Evolutionary conservation across 2,329 filamentous ascomycete genomes (phyloP), one percentile per base, ranked within the genome.

Genomic region (Cercospora brassicicola): DNA sequence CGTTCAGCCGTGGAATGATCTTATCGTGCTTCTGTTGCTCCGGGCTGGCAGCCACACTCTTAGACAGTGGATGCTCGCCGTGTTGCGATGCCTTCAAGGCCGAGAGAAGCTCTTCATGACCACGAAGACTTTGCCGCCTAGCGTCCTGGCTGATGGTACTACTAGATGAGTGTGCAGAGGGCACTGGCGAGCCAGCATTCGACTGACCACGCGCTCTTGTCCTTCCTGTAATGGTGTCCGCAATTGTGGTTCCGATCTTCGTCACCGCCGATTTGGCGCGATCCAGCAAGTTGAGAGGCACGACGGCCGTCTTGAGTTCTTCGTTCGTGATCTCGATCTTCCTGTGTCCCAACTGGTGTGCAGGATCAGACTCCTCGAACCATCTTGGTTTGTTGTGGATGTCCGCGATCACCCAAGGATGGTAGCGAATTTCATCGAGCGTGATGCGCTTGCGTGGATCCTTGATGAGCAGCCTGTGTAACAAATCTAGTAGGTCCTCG

Each of bases 281-380:
- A 76, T 97, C 92, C 20, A 98, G 85, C 70, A 97, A 89, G 7
- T 91, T 94, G 61, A 97, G 88, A 39, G 94, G 94, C 15, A 96
- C 90, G 65, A 99, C 95, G 66, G 95, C 95, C 65, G 89, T 88
- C 56, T 93, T 94, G 75, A 99, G 89, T 80, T 99, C 95, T 76
- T 89, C 89, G 72, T 92, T 93, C 67, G 96, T 94, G 59, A 98
- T 92, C 78, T 97, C 90, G 74, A 99, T 98, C 79, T 89, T 93
- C 77, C 91, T 89, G 72, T 93, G 93, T 66, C 91, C 88, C 33
- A 89, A 90, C 68, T 90, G 90, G 39, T 90, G 87, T 42, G 88
- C 89, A 1, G 94, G 93, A 75, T 98, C 94, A 0, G 94, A 97
- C 71, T 96, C 93, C 74, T 97, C 93, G n/a, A 97, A 87, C 95